These are phyloP conservation scores for Helminthosporium solani DNA, from an alignment of 2,329 filamentous ascomycete genomes.

Conservation along the genomic window DNA sequence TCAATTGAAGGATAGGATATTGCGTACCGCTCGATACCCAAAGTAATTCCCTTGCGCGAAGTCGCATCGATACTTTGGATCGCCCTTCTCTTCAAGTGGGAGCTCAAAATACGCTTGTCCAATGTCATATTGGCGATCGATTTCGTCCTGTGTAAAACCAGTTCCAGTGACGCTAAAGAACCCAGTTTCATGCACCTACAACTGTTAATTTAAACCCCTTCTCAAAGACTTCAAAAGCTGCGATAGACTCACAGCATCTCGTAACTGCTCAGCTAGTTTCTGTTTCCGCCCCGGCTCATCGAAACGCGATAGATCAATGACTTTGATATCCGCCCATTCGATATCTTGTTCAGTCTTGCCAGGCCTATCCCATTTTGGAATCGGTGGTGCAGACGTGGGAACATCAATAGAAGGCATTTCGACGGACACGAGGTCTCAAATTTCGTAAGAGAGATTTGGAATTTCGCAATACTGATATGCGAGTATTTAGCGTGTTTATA, in stretches of 20 bases:
- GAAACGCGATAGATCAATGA: constrained; percentile 50
- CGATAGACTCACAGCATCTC: constrained; percentile 49
- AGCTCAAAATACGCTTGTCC: constrained; percentile 35
- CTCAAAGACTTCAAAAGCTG: not conserved
- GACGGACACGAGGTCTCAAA: not conserved
- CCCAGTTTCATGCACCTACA: constrained; percentile 29
- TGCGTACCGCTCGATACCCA: constrained; percentile 29
- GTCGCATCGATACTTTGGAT: constrained; percentile 31
- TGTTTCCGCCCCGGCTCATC: constrained; percentile 57
- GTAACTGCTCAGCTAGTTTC: constrained; percentile 54
- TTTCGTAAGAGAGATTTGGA: too few relatives aligned
- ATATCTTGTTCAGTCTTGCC: constrained; percentile 24
- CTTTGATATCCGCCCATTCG: constrained; percentile 33
- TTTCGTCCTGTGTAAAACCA: constrained; percentile 30
- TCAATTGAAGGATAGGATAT: not conserved
- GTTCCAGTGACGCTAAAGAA: constrained; percentile 36
- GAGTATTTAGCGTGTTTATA: too few relatives aligned
- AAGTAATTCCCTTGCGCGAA: constrained; percentile 35
- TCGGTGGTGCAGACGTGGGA: constrained; percentile 13
- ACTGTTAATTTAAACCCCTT: not conserved
- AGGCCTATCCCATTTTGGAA: constrained; percentile 31
- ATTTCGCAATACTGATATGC: too few relatives aligned
- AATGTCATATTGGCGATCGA: constrained; percentile 36
- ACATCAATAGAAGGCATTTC: constrained; percentile 26
- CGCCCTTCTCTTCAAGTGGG: constrained; percentile 29